Base-by-base conservation (phyloP, 805 yeast species). In the Kodamaea kaohsiungensis region DNA sequence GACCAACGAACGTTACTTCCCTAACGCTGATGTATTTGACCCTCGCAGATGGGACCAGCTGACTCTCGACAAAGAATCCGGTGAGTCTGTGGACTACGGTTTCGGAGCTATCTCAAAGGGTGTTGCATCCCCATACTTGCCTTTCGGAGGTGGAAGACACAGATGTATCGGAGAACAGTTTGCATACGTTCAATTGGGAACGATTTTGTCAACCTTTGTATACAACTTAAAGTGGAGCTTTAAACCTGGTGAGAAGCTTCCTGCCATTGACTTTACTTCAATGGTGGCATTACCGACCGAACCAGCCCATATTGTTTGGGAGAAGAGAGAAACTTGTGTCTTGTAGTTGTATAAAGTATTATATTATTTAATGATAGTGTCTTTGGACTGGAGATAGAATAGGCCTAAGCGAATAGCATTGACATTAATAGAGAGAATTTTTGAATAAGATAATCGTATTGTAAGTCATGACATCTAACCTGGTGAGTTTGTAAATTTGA, bases 131-230 rank as follows among this genome's bases (percentile, higher is more conserved):
- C 97, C 98, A 55, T 95, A 91, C 75, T 83, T 95, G 69, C 99
- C 99, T 53, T 95, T 95, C 66, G 99, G 99, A 63, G 99, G 98
- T 72, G 99, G 99, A 62, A 89, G 99, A 81, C 99, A 95, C 73
- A 88, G 99, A 78, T 95, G 99, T 77, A 93, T 95, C 66, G 99
- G 99, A 69, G 99, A 95, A 75, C 98, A 93, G 70, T 95, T 95
- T 76, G 99, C 99, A 22, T 90, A 86, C 71, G 85, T 87, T 61
- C 99, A 95, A 79, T 82, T 95, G 60, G 97, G 97, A 49, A 86
- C 95, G 49, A 79, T 95, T 56, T 77, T 95, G 66, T 74, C 89
- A 39, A 83, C 91, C 15, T 89, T 79, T 68, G 80, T 93, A 35
- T 88, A 86, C 71, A 85, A 87, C 57, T 74, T 89, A 68, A 87